Percentiles rank a stretch among this genome's conserved stretches.
Evolutionary conservation across 2,329 filamentous ascomycete genomes (phyloP).

Genomic region (Pseudofabraea citricarpa): DNA sequence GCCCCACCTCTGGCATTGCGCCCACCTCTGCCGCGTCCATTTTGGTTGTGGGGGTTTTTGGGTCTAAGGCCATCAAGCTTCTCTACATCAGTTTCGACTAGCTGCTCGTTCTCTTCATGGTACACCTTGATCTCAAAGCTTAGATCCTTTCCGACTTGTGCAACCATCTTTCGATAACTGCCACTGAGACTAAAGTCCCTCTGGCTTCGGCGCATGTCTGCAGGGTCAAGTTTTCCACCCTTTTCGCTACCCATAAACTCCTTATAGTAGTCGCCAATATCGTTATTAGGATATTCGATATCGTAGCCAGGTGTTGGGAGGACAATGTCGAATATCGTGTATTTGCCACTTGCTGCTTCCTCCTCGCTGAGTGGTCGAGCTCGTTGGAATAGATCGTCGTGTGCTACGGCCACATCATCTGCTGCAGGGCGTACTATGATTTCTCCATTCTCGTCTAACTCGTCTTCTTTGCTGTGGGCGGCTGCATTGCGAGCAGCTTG

Average conservation of each 20-base stretch:
- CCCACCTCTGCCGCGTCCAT: slow-evolving; percentile 5
- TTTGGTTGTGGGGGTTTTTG: neutral
- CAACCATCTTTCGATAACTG: slow-evolving; percentile 79
- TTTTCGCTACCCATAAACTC: slow-evolving; percentile 77
- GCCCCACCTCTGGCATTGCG: neutral
- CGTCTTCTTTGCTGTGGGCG: slow-evolving; percentile 10
- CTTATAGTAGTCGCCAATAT: slow-evolving; percentile 77
- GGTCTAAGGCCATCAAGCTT: slow-evolving; percentile 14
- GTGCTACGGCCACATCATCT: slow-evolving; percentile 48
- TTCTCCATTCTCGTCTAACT: slow-evolving; percentile 33
- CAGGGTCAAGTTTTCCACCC: slow-evolving; percentile 76
- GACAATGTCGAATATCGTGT: slow-evolving; percentile 81
- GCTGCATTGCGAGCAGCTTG: slow-evolving; percentile 10
- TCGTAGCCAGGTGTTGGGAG: slow-evolving; percentile 91
- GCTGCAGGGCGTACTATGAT: slow-evolving; percentile 47
- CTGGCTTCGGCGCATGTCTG: slow-evolving; percentile 80
- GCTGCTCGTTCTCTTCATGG: slow-evolving; percentile 67
- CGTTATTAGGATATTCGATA: slow-evolving; percentile 79
- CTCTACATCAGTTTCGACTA: slow-evolving; percentile 85
- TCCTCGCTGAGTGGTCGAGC: slow-evolving; percentile 70
- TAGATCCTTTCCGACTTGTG: slow-evolving; percentile 58
- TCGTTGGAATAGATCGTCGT: slow-evolving; percentile 56
- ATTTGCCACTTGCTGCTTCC: slow-evolving; percentile 74
- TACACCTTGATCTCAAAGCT: slow-evolving; percentile 69
- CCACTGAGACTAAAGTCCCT: slow-evolving; percentile 87